A percentile compares a stretch with the other conserved stretches of the same genome.
These are phyloP conservation scores for Themeda triandra DNA, from an alignment of 176 grass and related monocot species.

Conservation along the genomic window DNA sequence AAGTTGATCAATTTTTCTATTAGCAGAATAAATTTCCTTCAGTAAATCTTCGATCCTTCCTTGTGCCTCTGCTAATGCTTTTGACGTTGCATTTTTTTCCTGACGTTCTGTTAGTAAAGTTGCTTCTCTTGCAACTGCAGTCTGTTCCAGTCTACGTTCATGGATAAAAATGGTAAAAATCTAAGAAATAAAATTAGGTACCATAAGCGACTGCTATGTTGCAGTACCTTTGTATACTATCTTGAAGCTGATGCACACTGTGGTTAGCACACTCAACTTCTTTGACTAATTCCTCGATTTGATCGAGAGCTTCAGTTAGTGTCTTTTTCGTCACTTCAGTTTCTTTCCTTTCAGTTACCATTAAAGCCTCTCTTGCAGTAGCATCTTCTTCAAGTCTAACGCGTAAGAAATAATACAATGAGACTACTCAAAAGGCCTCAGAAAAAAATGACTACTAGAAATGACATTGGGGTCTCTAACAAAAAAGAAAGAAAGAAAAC, in stretches of 20 bases:
- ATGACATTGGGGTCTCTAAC: slow-evolving; percentile 7
- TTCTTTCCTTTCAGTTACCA: slow-evolving; percentile 67
- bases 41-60: slow-evolving; percentile 41
- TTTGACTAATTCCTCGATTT: slow-evolving; percentile 73
- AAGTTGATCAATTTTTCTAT: slow-evolving; percentile 57
- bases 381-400: slow-evolving; percentile 59
- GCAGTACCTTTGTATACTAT: slow-evolving; percentile 64
- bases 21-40: slow-evolving; percentile 56
- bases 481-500: not conserved
- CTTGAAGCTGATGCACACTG: slow-evolving; percentile 66
- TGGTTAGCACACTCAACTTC: slow-evolving; percentile 71
- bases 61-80: slow-evolving; percentile 53
- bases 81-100: slow-evolving; percentile 49
- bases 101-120: slow-evolving; percentile 52
- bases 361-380: slow-evolving; percentile 51
- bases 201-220: slow-evolving; percentile 20
- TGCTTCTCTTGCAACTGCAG: slow-evolving; percentile 48
- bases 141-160: slow-evolving; percentile 59
- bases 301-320: slow-evolving; percentile 69
- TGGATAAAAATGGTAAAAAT: slow-evolving; percentile 45
- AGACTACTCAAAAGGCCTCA: not conserved
- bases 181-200: slow-evolving; percentile 14
- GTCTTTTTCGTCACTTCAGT: slow-evolving; percentile 61
- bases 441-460: slow-evolving; percentile 8
- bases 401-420: slow-evolving; percentile 29